Base-by-base conservation (phyloP, 2,329 filamentous ascomycete species). In the Neonectria neomacrospora region DNA sequence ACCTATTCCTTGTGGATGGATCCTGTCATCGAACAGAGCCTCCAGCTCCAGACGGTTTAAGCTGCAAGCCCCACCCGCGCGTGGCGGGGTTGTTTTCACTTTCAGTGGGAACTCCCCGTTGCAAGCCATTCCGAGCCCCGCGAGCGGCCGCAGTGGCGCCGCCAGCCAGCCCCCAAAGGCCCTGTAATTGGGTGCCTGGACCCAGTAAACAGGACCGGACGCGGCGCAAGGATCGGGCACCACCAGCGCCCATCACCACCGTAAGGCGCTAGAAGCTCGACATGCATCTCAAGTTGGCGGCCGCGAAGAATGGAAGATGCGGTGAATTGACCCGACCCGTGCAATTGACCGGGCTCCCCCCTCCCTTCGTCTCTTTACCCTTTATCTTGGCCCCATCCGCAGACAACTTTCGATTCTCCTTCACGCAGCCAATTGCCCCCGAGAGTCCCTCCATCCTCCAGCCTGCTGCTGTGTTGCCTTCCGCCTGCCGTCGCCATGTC, bases 321-420 rank as follows among this genome's bases (percentile, higher is more conserved):
- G 70, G 70, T 72, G 70, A 72, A 72, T 67, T 69, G 50, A 55
- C 34, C 48, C 45, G 54, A n/a, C n/a, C n/a, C n/a, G n/a, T 51
- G 58, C 58, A 64, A 63, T 70, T 42, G 63, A 32, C 39, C 47
- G 23, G 34, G 44, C 20, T 52, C 41, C 51, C 54, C 34, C 50
- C 30, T 42, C n/a, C n/a, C 18, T 42, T 37, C 37, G n/a, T 41
- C n/a, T 28, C 51, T 32, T 50, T 58, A 51, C n/a, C 34, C 51
- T 32, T 50, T 58, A 51, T 50, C 50, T 58, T 23, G 50, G 39
- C 45, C 26, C 10, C 54, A 11, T 58, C 32, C 32, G 41, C 18
- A 57, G 30, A 42, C 10, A 54, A 47, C n/a, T n/a, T 30, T 23
- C 2, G 18, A 39, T 18, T 52, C 32, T 18, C 45, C 34, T 9